These are phyloP conservation scores for Paramecium biaurelia DNA, from an alignment of 73 alveolate genomes.

Conservation along the genomic window DNA sequence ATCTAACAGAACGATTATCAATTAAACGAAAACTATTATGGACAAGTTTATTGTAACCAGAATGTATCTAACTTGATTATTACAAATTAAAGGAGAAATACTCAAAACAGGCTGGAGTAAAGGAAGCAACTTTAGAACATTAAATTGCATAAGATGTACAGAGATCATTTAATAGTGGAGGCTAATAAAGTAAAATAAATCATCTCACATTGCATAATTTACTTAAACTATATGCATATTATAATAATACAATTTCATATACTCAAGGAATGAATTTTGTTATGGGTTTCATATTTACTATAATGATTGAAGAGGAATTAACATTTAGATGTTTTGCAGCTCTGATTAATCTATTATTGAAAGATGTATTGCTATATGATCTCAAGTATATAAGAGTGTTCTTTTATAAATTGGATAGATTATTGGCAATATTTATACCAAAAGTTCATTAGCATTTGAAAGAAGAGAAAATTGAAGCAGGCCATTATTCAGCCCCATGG, in stretches of 20 bases:
- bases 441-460: conserved; percentile 5
- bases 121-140: neutral
- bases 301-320: conserved; percentile 80
- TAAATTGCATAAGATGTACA: neutral
- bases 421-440: conserved; percentile 27
- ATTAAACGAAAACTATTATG: neutral
- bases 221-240: conserved; percentile 79
- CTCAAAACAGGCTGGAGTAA: neutral
- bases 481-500: conserved; percentile 44
- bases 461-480: conserved; percentile 39
- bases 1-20: neutral
- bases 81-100: conserved; percentile 6
- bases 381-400: conserved; percentile 13
- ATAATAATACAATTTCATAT: conserved; percentile 85
- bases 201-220: conserved; percentile 63
- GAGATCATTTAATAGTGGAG: conserved; percentile 40
- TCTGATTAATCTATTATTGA: conserved; percentile 5
- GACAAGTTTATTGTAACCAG: neutral
- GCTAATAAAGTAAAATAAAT: neutral
- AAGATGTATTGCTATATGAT: conserved; percentile 33
- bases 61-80: neutral
- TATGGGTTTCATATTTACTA: conserved; percentile 81
- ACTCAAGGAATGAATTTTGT: conserved; percentile 95
- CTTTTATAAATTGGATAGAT: conserved; percentile 28
- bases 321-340: conserved; percentile 68